Conservation (phyloP, 169 alveolate species). For the Eimeria praecox region DNA sequence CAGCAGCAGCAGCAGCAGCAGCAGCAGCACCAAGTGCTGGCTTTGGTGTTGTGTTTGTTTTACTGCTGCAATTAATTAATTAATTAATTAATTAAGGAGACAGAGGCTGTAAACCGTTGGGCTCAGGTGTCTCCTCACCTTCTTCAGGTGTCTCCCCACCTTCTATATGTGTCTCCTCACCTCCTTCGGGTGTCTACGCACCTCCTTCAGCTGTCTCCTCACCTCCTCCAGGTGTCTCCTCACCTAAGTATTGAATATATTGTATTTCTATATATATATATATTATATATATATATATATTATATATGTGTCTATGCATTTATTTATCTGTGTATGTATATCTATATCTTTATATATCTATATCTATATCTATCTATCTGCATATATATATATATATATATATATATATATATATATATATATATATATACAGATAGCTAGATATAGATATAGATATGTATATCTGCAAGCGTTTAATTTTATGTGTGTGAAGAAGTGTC, state of each 20-base stretch:
- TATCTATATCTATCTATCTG: too few relatives aligned
- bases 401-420: too few relatives aligned
- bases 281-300: too few relatives aligned
- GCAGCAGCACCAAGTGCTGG: neutral
- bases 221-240: neutral
- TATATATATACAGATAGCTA: too few relatives aligned
- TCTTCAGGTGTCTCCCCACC: neutral
- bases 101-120: neutral
- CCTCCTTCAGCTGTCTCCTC: neutral
- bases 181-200: slow-evolving; percentile 14
- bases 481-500: too few relatives aligned
- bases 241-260: neutral
- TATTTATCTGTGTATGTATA: too few relatives aligned
- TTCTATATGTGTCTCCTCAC: neutral
- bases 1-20: neutral
- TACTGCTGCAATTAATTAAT: neutral
- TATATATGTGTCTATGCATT: neutral
- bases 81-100: too few relatives aligned
- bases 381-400: too few relatives aligned
- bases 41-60: neutral
- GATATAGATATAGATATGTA: too few relatives aligned
- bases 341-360: too few relatives aligned
- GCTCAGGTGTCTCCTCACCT: neutral
- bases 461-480: too few relatives aligned
- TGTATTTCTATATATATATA: too few relatives aligned